phyloP scores from a whole-genome alignment of 2,329 filamentous ascomycete genomes.

The Blastomyces parvus region DNA sequence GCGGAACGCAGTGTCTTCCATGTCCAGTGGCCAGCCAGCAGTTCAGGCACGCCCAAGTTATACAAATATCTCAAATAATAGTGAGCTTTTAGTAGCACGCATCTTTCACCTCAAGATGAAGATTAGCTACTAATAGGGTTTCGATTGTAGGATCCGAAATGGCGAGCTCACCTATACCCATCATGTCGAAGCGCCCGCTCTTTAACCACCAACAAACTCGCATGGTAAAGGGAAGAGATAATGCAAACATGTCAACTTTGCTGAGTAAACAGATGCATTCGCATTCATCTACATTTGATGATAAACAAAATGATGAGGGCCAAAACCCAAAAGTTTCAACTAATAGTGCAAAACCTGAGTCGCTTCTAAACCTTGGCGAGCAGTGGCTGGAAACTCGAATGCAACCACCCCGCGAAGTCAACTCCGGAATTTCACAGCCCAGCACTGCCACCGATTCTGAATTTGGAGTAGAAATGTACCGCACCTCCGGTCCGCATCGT shows the following conservation, averaged over 20 bases:
- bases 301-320: background rate
- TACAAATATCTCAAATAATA: background rate
- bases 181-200: background rate
- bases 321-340: background rate
- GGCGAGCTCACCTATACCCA: background rate
- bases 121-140: background rate
- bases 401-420: constrained; percentile 15
- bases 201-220: background rate
- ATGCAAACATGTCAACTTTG: background rate
- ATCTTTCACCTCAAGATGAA: background rate
- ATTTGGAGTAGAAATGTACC: constrained; percentile 23
- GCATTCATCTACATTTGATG: background rate
- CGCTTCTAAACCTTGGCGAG: background rate
- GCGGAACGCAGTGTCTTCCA: background rate
- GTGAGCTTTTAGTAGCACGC: background rate
- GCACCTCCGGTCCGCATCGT: constrained; percentile 13
- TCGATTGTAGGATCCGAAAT: background rate
- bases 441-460: constrained; percentile 24
- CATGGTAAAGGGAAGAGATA: background rate
- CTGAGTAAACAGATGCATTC: background rate
- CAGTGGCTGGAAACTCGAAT: constrained; percentile 6
- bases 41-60: background rate
- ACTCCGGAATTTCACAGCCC: constrained; percentile 19
- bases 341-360: background rate
- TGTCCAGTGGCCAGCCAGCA: background rate